A percentile compares a stretch with the other conserved stretches of the same genome.
phyloP scores from a whole-genome alignment of 2,329 filamentous ascomycete genomes.

The Alternaria incomplexa region DNA sequence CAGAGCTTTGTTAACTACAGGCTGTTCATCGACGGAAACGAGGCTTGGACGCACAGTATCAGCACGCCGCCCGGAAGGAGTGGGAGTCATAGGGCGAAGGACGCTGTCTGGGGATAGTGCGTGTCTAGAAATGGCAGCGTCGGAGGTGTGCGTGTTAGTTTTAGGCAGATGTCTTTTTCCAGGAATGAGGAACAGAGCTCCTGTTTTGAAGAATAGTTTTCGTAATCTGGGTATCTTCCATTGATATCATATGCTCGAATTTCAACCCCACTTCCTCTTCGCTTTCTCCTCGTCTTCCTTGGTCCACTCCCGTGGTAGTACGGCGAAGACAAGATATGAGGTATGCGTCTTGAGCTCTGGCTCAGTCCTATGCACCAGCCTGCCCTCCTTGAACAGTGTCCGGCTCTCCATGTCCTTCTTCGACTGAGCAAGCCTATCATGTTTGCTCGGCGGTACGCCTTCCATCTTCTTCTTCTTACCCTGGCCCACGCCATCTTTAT shows the following conservation, averaged over 20 bases:
- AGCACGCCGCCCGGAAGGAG: conserved; percentile 51
- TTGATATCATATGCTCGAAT: background rate
- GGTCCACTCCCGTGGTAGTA: conserved; percentile 85
- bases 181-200: background rate
- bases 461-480: conserved; percentile 27
- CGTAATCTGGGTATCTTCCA: background rate
- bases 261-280: conserved; percentile 51
- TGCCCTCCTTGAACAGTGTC: conserved; percentile 71
- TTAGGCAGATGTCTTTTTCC: background rate
- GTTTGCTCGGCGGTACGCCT: conserved; percentile 36
- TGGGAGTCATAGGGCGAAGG: conserved; percentile 51
- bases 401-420: conserved; percentile 42
- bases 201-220: background rate
- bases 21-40: conserved; percentile 80
- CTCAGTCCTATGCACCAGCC: conserved; percentile 80
- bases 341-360: conserved; percentile 94
- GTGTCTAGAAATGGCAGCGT: background rate
- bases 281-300: conserved; percentile 77
- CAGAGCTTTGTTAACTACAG: conserved; percentile 80
- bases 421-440: conserved; percentile 36
- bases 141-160: background rate
- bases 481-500: conserved; percentile 26
- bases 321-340: conserved; percentile 93
- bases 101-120: conserved; percentile 53
- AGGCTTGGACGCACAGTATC: conserved; percentile 71